Conservation (phyloP, 108 stramenopile genomes). For the Skeletonema costatum region DNA sequence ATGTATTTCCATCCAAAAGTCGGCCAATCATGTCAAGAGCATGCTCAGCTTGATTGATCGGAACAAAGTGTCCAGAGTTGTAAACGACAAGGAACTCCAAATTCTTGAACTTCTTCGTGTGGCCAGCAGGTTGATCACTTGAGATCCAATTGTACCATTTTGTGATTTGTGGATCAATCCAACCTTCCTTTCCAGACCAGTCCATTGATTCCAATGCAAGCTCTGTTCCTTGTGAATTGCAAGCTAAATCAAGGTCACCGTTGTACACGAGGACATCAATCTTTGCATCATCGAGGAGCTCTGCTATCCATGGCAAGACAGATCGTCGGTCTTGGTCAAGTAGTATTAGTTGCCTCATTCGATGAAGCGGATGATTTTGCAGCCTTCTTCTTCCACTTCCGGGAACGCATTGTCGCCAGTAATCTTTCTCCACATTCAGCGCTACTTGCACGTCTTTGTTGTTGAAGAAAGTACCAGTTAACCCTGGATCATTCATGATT, state of each 20-base stretch:
- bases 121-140: slow-evolving; percentile 56
- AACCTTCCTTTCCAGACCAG: slow-evolving; percentile 61
- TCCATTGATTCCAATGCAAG: slow-evolving; percentile 61
- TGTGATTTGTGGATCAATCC: slow-evolving; percentile 43
- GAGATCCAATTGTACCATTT: slow-evolving; percentile 59
- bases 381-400: slow-evolving; percentile 59
- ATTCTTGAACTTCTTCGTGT: slow-evolving; percentile 51
- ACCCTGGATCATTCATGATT: slow-evolving; percentile 21
- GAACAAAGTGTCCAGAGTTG: slow-evolving; percentile 74
- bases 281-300: slow-evolving; percentile 70
- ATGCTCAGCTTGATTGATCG: slow-evolving; percentile 57
- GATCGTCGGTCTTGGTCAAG: slow-evolving; percentile 67
- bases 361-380: background rate
- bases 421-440: slow-evolving; percentile 48
- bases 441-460: slow-evolving; percentile 56
- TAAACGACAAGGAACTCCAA: slow-evolving; percentile 65
- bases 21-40: slow-evolving; percentile 62
- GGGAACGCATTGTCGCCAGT: slow-evolving; percentile 67
- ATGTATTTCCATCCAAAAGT: slow-evolving; percentile 49
- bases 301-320: slow-evolving; percentile 69
- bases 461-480: slow-evolving; percentile 54
- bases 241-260: slow-evolving; percentile 74
- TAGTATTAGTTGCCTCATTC: slow-evolving; percentile 34
- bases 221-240: slow-evolving; percentile 62
- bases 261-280: slow-evolving; percentile 73